These are phyloP conservation scores for Exophiala viscosa DNA, from an alignment of 2,329 filamentous ascomycete species.

Conservation along the genomic window DNA sequence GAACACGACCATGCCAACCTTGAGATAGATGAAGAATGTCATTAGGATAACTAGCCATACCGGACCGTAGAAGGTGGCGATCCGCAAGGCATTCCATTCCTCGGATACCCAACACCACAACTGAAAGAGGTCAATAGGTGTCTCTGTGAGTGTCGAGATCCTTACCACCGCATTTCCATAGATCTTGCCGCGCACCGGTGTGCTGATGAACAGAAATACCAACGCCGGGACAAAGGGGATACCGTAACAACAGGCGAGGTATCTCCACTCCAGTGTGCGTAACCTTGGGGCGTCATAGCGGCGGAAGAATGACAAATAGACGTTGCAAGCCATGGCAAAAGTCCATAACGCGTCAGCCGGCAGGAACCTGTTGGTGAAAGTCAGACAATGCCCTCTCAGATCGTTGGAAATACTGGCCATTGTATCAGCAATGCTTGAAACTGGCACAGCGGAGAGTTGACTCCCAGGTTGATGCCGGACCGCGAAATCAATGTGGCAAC, in stretches of 20 bases:
- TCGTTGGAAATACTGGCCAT: constrained; percentile 55
- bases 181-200: constrained; percentile 52
- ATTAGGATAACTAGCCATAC: constrained; percentile 42
- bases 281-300: constrained; percentile 65
- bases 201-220: constrained; percentile 62
- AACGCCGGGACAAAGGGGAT: constrained; percentile 67
- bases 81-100: constrained; percentile 67
- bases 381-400: background rate
- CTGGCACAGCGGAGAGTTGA: constrained; percentile 62
- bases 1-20: constrained; percentile 39
- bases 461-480: constrained; percentile 50
- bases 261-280: constrained; percentile 66
- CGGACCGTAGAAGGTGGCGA: constrained; percentile 66
- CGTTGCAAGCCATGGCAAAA: constrained; percentile 77
- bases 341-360: constrained; percentile 74
- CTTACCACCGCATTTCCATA: constrained; percentile 67
- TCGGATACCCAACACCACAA: constrained; percentile 76
- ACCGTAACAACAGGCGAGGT: constrained; percentile 68
- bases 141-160: background rate
- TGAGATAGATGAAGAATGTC: constrained; percentile 40
- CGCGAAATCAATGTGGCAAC: constrained; percentile 71
- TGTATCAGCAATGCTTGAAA: constrained; percentile 77
- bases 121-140: constrained; percentile 30
- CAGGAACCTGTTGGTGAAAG: constrained; percentile 59
- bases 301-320: constrained; percentile 75